Conservation (phyloP, 345 rosid species). For the Murraya koenigii region DNA sequence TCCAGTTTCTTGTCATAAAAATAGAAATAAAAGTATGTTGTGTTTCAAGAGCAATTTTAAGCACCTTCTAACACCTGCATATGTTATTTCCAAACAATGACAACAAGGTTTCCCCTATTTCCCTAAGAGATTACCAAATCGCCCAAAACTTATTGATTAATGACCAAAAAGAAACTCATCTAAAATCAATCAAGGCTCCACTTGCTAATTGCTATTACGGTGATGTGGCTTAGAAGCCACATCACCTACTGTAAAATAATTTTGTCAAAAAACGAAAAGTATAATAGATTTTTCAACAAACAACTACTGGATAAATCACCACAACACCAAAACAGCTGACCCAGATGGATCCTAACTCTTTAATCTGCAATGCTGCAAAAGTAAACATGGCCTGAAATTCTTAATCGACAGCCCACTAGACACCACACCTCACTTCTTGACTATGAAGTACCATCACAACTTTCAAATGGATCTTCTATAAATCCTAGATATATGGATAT, state of each 20-base stretch:
- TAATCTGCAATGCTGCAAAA: not conserved
- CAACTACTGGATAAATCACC: too few relatives aligned
- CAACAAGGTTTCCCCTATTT: not conserved
- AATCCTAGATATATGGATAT: not conserved
- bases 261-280: too few relatives aligned
- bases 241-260: too few relatives aligned
- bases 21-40: not conserved
- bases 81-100: not conserved
- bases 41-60: not conserved
- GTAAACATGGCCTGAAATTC: not conserved
- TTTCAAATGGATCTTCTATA: not conserved
- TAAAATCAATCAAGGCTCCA: not conserved
- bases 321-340: too few relatives aligned
- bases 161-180: not conserved
- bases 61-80: not conserved
- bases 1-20: not conserved
- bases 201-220: too few relatives aligned
- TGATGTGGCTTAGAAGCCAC: too few relatives aligned
- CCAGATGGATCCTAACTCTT: not conserved
- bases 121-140: not conserved
- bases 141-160: not conserved
- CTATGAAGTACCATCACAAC: not conserved
- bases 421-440: not conserved
- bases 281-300: too few relatives aligned
- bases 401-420: not conserved